Evolutionary conservation across 352 stramenopile species (phyloP).

Genomic region (Phytophthora ohioensis): DNA sequence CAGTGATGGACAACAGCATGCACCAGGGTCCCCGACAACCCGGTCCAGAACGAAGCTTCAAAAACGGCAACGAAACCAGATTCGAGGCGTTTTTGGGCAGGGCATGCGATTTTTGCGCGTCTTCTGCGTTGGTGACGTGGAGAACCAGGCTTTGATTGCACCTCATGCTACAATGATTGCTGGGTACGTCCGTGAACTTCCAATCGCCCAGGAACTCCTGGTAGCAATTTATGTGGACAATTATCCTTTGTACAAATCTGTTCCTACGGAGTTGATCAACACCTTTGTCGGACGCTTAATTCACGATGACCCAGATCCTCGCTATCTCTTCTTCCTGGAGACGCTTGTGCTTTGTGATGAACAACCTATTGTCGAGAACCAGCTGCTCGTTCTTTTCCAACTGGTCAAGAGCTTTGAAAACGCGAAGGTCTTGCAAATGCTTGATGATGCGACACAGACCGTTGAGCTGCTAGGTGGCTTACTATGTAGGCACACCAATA

Average conservation of each 20-base stretch:
- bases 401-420: constrained; percentile 72
- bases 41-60: constrained; percentile 48
- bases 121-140: constrained; percentile 56
- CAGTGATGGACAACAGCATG: constrained; percentile 32
- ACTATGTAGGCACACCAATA: constrained; percentile 34
- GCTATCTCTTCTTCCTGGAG: constrained; percentile 73
- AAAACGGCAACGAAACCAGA: constrained; percentile 59
- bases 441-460: constrained; percentile 52
- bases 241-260: constrained; percentile 52
- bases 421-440: constrained; percentile 57
- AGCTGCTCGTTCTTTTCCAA: constrained; percentile 73
- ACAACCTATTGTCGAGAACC: constrained; percentile 67
- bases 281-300: constrained; percentile 56
- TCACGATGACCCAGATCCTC: constrained; percentile 50
- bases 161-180: constrained; percentile 61
- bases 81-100: constrained; percentile 63
- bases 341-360: constrained; percentile 67
- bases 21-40: constrained; percentile 33
- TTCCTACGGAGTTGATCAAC: constrained; percentile 70
- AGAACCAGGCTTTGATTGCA: constrained; percentile 62
- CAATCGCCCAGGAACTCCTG: constrained; percentile 67
- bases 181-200: constrained; percentile 60
- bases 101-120: constrained; percentile 64
- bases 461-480: constrained; percentile 41
- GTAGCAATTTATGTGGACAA: constrained; percentile 67